A percentile compares a stretch with the other conserved stretches of the same genome.
Conservation (phyloP, 2,329 filamentous ascomycete genomes). For the Stylonectria norvegica region DNA sequence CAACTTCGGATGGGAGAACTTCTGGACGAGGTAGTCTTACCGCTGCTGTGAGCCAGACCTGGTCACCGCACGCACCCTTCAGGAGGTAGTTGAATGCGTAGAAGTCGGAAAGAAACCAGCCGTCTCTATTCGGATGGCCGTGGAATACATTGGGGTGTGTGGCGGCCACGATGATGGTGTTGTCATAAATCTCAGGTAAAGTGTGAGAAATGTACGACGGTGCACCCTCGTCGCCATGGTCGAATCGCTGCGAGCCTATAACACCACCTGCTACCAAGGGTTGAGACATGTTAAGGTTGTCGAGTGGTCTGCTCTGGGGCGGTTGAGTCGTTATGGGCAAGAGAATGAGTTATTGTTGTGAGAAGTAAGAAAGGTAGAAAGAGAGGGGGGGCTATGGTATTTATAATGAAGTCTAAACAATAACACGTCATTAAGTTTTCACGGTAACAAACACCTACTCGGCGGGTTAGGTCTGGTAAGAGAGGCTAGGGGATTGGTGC, state of each 20-base stretch:
- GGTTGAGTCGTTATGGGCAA: no score
- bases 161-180: conserved; percentile 7
- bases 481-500: no score
- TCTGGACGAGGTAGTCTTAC: background rate
- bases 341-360: no score
- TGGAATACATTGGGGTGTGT: conserved; percentile 4
- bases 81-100: conserved; percentile 14
- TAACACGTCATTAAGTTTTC: no score
- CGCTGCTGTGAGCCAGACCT: conserved; percentile 2
- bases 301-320: no score
- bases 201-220: background rate
- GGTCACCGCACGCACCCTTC: conserved; percentile 2
- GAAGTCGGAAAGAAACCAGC: conserved; percentile 14
- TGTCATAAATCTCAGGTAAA: conserved; percentile 1
- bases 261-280: background rate
- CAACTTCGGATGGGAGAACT: background rate
- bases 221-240: background rate
- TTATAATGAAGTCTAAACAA: no score
- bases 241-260: background rate
- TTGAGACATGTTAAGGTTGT: background rate
- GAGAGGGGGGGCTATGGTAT: no score
- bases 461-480: no score
- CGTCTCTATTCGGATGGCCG: conserved; percentile 2
- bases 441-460: no score
- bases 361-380: no score